phyloP scores from a whole-genome alignment of 2,329 filamentous ascomycete species.

The Paecilomyces fulvus region DNA sequence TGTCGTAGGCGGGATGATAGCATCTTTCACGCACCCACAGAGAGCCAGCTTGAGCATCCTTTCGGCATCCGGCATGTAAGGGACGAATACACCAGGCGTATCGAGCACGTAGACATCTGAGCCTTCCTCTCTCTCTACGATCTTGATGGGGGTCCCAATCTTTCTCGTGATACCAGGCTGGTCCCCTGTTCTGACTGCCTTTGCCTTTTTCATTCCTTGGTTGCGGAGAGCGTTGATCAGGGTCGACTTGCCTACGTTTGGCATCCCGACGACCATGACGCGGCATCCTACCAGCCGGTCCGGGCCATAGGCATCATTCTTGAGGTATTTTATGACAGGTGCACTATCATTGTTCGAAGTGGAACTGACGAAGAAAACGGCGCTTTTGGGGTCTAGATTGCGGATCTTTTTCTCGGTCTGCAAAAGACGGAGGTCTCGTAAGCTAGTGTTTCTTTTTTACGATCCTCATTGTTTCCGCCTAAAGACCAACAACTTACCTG shows the following conservation, averaged over 20 bases:
- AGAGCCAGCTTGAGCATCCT: conserved; percentile 93
- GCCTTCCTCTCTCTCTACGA: conserved; percentile 51
- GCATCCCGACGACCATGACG: conserved; percentile 89
- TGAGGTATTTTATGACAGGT: conserved; percentile 25
- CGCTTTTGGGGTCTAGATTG: conserved; percentile 23
- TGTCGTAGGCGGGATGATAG: conserved; percentile 66
- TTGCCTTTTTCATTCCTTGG: conserved; percentile 54
- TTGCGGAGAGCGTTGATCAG: conserved; percentile 79
- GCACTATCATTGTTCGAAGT: conserved; percentile 21
- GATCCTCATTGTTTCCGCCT: not conserved
- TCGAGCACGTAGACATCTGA: conserved; percentile 76
- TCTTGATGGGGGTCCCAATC: conserved; percentile 72
- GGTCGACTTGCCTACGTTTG: conserved; percentile 92
- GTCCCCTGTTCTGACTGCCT: conserved; percentile 72
- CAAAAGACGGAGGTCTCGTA: conserved; percentile 1
- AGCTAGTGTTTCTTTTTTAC: not conserved
- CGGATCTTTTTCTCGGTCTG: conserved; percentile 26
- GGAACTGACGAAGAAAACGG: conserved; percentile 29
- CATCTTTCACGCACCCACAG: conserved; percentile 84
- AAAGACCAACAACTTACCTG: conserved; percentile 24
- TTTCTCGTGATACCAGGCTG: conserved; percentile 87
- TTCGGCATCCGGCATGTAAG: conserved; percentile 75
- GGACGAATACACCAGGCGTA: conserved; percentile 91
- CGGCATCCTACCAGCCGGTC: conserved; percentile 66
- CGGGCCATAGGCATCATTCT: conserved; percentile 19